These are phyloP conservation scores for Neurospora sp. DNA, from an alignment of 495 filamentous ascomycete species.

Conservation along the genomic window DNA sequence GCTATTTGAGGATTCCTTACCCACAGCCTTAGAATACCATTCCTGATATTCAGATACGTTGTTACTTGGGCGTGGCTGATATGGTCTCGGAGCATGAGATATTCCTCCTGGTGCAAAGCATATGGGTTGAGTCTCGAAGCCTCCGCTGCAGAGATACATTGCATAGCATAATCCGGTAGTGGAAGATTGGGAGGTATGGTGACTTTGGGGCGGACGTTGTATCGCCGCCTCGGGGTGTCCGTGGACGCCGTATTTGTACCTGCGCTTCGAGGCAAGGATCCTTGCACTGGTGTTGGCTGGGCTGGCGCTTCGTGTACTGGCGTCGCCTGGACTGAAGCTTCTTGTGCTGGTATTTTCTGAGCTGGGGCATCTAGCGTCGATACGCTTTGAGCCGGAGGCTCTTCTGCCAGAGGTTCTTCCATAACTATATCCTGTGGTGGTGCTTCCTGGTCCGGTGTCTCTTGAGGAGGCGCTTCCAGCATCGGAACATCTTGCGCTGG, in stretches of 20 bases:
- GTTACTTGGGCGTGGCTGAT: slow-evolving; percentile 86
- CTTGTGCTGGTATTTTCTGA: not conserved
- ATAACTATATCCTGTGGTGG: not conserved
- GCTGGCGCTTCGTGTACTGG: not conserved
- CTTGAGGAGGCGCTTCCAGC: not conserved
- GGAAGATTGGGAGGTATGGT: slow-evolving; percentile 72
- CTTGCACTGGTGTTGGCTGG: not conserved
- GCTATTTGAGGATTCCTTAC: slow-evolving; percentile 77
- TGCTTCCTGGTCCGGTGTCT: not conserved
- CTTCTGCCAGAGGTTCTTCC: not conserved
- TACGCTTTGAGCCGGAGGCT: not conserved
- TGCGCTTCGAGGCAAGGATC: not conserved
- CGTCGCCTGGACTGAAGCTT: not conserved
- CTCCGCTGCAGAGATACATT: slow-evolving; percentile 81
- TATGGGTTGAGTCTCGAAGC: slow-evolving; percentile 85
- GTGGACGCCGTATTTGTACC: not conserved
- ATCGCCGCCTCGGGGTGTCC: slow-evolving; percentile 21
- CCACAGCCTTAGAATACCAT: slow-evolving; percentile 90
- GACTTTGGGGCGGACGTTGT: slow-evolving; percentile 56
- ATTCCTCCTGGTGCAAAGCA: slow-evolving; percentile 77
- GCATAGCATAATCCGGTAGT: slow-evolving; percentile 67
- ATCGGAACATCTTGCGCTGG: not conserved
- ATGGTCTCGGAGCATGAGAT: slow-evolving; percentile 64
- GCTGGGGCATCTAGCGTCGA: not conserved
- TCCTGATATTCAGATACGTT: slow-evolving; percentile 93